Conservation (phyloP, 192 early-diverging fungal genomes). For the Rhizophagus sp. region DNA sequence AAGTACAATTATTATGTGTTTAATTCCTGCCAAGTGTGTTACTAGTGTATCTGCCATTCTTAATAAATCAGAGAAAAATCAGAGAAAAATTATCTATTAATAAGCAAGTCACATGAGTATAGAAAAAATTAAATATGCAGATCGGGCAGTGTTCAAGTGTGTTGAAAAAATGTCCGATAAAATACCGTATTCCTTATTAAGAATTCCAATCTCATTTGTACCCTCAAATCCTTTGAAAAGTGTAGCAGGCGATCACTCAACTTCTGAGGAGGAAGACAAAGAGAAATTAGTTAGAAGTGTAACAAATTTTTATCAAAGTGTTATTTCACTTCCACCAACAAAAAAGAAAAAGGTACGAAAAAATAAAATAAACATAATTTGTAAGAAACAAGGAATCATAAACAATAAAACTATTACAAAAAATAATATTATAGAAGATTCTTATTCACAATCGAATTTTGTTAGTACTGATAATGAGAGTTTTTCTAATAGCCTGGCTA, state of each 20-base stretch:
- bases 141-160: not conserved
- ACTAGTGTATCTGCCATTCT: not conserved
- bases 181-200: not conserved
- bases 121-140: not conserved
- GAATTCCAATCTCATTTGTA: not conserved
- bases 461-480: not conserved
- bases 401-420: not conserved
- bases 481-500: not conserved
- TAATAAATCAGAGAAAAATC: not conserved
- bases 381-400: not conserved
- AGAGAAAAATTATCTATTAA: not conserved
- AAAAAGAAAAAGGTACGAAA: not conserved
- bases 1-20: conserved; percentile 89
- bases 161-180: not conserved
- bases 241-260: not conserved
- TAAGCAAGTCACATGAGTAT: not conserved
- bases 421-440: not conserved
- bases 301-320: conserved; percentile 10
- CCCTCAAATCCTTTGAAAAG: not conserved
- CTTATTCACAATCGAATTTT: not conserved
- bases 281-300: not conserved
- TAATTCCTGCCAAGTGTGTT: conserved; percentile 35
- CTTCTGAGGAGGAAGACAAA: not conserved
- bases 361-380: not conserved
- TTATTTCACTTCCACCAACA: conserved; percentile 5